Base-by-base conservation (phyloP, 345 rosid genomes). In the Carallia brachiata region DNA sequence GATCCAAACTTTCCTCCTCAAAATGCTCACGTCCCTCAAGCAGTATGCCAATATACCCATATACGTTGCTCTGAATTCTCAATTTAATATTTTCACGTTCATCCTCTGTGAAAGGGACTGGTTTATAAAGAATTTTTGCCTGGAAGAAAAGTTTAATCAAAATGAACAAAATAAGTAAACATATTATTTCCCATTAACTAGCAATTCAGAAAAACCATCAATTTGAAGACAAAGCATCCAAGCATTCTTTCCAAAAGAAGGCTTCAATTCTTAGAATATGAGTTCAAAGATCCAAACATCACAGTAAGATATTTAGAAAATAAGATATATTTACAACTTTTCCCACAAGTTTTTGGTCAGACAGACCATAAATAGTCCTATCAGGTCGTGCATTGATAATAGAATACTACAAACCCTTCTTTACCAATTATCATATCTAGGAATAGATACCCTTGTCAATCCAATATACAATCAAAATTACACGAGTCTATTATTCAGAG, bases 11-110 rank as follows among this genome's bases (percentile, higher is more conserved):
- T 73, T 92, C 98, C 72, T 96, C 99, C 79, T 92, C 99, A 66
- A 92, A 96, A 61, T 86, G 90, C 68, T 96, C 99, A 63, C 96
- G 97, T 5, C 96, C 99, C 80, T 96, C 99, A 54, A 96, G 97
- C 58, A 96, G 94, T 68, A 90, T 83, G 68, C 99, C 98, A 68
- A 96, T 90, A 84, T 92, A 96, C 48, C 89, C 86, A 71, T 92
- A 96, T 30, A 90, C 88, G 60, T 96, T 96, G 77, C 89, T 85
- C 76, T 96, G 99, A 81, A 92, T 90, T 58, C 82, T 87, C 70
- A 87, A 67, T 84, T 86, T 96, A 36, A 92, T 88, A 37, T 84
- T 84, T 75, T 92, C 99, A 56, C 89, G 88, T 76, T 96, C 98
- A 68, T 90, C 95, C 59, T 85, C 90, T 1, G 91, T 73, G 80